Evolutionary conservation across 2,329 filamentous ascomycete genomes (phyloP).

Genomic region (Ophiostoma ips): DNA sequence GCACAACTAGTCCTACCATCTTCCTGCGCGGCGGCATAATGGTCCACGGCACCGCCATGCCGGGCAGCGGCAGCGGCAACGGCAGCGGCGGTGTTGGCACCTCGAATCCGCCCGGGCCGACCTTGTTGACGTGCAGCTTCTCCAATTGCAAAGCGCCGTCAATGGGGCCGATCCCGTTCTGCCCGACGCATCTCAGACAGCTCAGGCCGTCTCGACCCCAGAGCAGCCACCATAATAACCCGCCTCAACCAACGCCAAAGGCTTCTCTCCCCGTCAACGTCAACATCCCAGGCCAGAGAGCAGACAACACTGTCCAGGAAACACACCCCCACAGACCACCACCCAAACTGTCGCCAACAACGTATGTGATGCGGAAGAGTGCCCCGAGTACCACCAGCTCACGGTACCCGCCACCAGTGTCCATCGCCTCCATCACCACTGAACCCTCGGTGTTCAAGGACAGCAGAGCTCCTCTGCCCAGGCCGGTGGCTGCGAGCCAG

Average conservation of each 20-base stretch:
- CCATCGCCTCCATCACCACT: neutral
- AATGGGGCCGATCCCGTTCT: neutral
- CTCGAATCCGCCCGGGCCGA: neutral
- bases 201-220: neutral
- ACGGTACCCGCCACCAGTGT: neutral
- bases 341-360: neutral
- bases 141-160: neutral
- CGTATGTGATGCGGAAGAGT: constrained; percentile 5
- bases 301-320: too few species aligned
- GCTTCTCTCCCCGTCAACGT: too few species aligned
- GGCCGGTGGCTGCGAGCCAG: too few species aligned
- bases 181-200: neutral
- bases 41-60: neutral
- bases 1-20: neutral
- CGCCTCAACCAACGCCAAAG: too few species aligned
- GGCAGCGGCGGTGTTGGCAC: neutral
- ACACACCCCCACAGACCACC: neutral
- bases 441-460: too few species aligned
- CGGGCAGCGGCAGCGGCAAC: neutral
- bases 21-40: neutral
- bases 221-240: too few species aligned
- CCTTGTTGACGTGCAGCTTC: neutral
- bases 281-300: too few species aligned
- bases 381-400: neutral
- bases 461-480: too few species aligned